These are phyloP conservation scores for Vigna mungo DNA, from an alignment of 306 rosid species.

Conservation along the genomic window DNA sequence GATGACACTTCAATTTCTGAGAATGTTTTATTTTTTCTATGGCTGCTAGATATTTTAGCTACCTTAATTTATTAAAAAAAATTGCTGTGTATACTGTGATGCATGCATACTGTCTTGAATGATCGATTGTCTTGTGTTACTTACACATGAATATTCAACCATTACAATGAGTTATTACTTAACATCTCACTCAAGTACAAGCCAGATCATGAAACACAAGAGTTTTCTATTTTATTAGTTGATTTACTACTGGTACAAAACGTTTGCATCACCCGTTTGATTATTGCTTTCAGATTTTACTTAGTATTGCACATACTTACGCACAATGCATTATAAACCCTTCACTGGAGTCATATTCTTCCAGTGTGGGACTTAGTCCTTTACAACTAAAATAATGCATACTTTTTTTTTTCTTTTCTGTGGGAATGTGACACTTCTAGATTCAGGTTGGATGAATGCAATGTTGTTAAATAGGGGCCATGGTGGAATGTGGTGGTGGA, in stretches of 20 bases:
- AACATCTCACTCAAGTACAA: not conserved
- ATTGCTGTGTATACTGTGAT: not conserved
- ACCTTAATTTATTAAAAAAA: not conserved
- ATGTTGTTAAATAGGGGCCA: too few species aligned
- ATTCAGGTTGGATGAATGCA: too few species aligned
- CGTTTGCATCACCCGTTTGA: not conserved
- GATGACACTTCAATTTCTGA: constrained; percentile 21
- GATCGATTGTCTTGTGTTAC: constrained; percentile 1
- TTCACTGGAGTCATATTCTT: not conserved
- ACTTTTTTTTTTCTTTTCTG: not conserved
- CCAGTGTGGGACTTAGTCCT: not conserved
- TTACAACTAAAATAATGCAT: not conserved
- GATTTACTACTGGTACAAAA: not conserved
- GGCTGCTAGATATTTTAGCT: constrained; percentile 3
- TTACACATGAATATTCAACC: not conserved
- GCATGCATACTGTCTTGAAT: not conserved
- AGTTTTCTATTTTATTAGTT: not conserved
- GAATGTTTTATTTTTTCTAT: constrained; percentile 15
- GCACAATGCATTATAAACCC: not conserved
- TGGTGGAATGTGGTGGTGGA: too few species aligned
- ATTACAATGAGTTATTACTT: not conserved
- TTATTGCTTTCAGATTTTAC: not conserved
- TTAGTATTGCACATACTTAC: too few species aligned
- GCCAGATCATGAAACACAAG: not conserved
- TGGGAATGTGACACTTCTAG: too few species aligned